A percentile compares a stretch with the other conserved stretches of the same genome.
These are phyloP conservation scores for Oxyria digyna DNA, from an alignment of 148 eudicot genomes.

Conservation along the genomic window DNA sequence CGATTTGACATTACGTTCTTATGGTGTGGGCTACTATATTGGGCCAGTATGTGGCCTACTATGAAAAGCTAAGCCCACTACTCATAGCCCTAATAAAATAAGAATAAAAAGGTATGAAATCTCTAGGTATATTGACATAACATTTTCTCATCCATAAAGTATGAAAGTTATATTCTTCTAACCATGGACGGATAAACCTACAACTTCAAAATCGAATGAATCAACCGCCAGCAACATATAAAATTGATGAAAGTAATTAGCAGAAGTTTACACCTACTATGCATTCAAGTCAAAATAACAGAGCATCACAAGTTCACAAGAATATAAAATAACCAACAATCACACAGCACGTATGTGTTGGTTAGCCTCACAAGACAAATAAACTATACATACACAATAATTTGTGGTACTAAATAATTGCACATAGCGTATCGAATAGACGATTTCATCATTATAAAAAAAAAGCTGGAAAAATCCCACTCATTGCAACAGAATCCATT, in stretches of 20 bases:
- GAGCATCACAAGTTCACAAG: not conserved
- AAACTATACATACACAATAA: not conserved
- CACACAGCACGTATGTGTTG: not conserved
- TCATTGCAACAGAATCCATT: not conserved
- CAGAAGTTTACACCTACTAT: constrained; percentile 2
- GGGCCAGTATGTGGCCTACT: not conserved
- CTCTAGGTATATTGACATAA: too few species aligned
- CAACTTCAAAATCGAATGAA: not conserved
- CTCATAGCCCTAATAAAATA: too few species aligned
- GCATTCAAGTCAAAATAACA: not conserved
- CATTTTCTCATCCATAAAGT: not conserved
- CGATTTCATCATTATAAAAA: not conserved
- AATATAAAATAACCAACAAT: not conserved
- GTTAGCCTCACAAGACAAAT: not conserved
- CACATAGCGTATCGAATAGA: not conserved
- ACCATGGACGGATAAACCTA: not conserved
- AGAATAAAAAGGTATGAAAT: too few species aligned
- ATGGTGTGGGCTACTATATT: not conserved
- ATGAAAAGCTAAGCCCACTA: not conserved
- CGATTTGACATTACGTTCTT: too few species aligned
- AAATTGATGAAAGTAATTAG: not conserved
- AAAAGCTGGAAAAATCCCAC: not conserved
- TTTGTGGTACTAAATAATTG: not conserved
- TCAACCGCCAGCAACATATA: not conserved
- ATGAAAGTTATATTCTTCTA: not conserved